Percentiles rank a stretch among this genome's conserved stretches.
These are phyloP conservation scores for Yamadazyma dushanensis DNA, from an alignment of 1,139 yeast genomes.

Conservation along the genomic window DNA sequence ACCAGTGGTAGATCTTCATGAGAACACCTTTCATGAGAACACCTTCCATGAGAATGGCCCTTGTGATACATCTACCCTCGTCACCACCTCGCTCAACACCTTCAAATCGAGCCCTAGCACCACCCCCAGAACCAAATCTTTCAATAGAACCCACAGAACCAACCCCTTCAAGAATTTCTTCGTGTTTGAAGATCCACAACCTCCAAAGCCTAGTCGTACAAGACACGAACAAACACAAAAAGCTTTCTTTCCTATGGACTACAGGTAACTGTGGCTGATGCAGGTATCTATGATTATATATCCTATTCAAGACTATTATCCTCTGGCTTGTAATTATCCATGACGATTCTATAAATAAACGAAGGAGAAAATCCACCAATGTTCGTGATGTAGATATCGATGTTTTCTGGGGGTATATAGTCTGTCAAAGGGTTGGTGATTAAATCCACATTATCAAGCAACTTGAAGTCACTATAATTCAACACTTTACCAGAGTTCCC, in stretches of 20 bases:
- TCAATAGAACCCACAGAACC: too few species aligned
- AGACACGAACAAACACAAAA: too few species aligned
- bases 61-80: too few species aligned
- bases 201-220: too few species aligned
- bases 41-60: too few species aligned
- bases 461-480: conserved; percentile 62
- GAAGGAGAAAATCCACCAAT: conserved; percentile 97
- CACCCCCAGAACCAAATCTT: too few species aligned
- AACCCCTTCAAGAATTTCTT: too few species aligned
- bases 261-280: not conserved
- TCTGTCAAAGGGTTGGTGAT: conserved; percentile 91
- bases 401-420: conserved; percentile 90
- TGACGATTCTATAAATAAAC: conserved; percentile 89
- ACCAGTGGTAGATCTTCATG: too few species aligned
- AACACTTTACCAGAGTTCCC: conserved; percentile 90
- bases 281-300: not conserved
- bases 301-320: conserved; percentile 60
- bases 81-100: too few species aligned
- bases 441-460: conserved; percentile 69
- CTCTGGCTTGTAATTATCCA: conserved; percentile 88
- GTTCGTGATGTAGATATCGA: conserved; percentile 92
- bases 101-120: too few species aligned
- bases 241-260: not conserved
- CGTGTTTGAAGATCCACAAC: too few species aligned
- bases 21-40: too few species aligned